These are phyloP conservation scores for Eucalyptus fibrosa DNA, from an alignment of 345 rosid species.

Conservation along the genomic window DNA sequence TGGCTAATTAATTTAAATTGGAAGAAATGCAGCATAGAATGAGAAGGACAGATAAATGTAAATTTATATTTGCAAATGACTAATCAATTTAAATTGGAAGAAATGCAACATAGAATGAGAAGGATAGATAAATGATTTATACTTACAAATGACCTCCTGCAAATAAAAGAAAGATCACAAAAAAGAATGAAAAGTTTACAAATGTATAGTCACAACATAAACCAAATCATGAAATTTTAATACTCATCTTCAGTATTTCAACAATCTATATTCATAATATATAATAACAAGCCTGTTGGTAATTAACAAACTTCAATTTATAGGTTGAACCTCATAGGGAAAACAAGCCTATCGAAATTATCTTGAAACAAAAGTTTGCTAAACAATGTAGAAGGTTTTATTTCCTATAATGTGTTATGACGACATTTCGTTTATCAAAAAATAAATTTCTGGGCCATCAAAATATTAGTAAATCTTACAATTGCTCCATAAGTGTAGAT, in stretches of 20 bases:
- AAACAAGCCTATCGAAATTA: fast-evolving
- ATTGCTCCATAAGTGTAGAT: background rate
- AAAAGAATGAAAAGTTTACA: background rate
- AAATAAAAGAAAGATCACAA: background rate
- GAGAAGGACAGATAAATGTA: background rate
- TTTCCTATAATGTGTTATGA: background rate
- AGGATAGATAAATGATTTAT: background rate
- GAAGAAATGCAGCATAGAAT: background rate
- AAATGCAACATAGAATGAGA: background rate
- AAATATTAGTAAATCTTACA: background rate
- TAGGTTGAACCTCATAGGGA: fast-evolving
- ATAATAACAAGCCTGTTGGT: fast-evolving
- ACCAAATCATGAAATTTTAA: background rate
- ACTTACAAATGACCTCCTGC: background rate
- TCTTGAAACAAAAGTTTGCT: background rate
- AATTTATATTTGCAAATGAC: background rate
- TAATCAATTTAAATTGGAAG: background rate
- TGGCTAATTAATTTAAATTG: background rate
- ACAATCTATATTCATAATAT: background rate
- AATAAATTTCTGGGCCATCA: background rate
- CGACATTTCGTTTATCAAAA: background rate
- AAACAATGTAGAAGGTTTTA: background rate
- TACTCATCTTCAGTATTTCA: background rate
- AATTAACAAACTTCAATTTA: background rate
- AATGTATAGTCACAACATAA: background rate